Base-by-base conservation (phyloP, 345 rosid species). In the Leavenworthia alabamica region DNA sequence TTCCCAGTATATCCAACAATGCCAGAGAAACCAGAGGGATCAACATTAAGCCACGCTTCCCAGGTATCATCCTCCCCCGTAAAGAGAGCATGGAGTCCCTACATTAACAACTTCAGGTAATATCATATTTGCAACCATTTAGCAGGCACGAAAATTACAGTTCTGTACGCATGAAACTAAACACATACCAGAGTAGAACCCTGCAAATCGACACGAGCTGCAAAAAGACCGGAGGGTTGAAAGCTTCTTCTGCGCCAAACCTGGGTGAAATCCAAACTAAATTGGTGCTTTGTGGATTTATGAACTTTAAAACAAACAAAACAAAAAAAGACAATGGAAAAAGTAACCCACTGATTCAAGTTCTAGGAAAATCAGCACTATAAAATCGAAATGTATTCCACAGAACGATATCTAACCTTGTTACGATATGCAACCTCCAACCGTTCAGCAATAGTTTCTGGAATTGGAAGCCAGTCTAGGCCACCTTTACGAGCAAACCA, bases 401-500 rank as follows among this genome's bases (percentile, higher is more conserved):
- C 3, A 24, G 24, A 26, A 41, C 24, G 60, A 58, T 6, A 76
- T 33, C 11, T 33, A 63, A 93, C 99, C 97, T 89, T 78, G 67
- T 75, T 68, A 32, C 81, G 78, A 57, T 89, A 93, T 20, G 97
- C 94, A 66, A 73, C 72, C 80, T 93, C 99, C 62, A 93, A 80
- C 64, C 85, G 96, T 77, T 93, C 97, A 24, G 96, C 76, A 26
- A 93, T 83, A 67, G 87, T 90, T 76, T 93, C 97, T 44, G 95
- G 96, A 46, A 93, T 78, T 9, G 97, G 99, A 62, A 87, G 81
- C 99, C 97, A 90, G 76, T 86, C 96, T 50, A 87, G 73, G 46
- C 96, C 92, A 58, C 97, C 99, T 75, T 87, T 89, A 55, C 86
- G 77, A 64, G 95, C 97, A 71, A 93, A 93, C 97, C 99, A 93